phyloP scores from a whole-genome alignment of 305 asterid species.

The Striga hermonthica region DNA sequence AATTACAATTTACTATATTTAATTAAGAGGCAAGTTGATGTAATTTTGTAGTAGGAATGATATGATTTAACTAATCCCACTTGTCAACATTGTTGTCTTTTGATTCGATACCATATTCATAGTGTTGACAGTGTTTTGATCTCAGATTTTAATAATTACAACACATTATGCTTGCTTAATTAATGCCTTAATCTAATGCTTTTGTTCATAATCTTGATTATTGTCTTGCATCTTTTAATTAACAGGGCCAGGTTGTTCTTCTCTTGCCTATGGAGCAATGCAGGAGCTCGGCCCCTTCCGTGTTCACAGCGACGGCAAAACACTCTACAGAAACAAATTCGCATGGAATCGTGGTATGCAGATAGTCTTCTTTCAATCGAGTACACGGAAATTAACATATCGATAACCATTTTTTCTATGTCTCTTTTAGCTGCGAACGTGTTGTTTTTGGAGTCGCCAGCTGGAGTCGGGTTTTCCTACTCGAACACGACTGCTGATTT shows the following conservation, averaged over 20 bases:
- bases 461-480: slow-evolving; percentile 70
- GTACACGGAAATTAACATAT: not conserved
- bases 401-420: not conserved
- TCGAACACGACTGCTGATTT: slow-evolving; percentile 52
- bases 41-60: too few relatives aligned
- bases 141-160: too few relatives aligned
- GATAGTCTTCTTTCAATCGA: not conserved
- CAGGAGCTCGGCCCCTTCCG: slow-evolving; percentile 75
- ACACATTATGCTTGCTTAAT: too few relatives aligned
- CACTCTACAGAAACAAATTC: slow-evolving; percentile 53
- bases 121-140: too few relatives aligned
- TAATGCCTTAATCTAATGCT: too few relatives aligned
- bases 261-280: slow-evolving; percentile 79
- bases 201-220: not conserved
- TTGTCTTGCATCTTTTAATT: not conserved
- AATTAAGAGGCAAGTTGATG: too few relatives aligned
- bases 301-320: slow-evolving; percentile 62
- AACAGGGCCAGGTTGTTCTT: slow-evolving; percentile 79
- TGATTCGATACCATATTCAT: too few relatives aligned
- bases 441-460: slow-evolving; percentile 65
- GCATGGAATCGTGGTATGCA: slow-evolving; percentile 63
- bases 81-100: too few relatives aligned
- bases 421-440: slow-evolving; percentile 54
- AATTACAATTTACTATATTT: too few relatives aligned
- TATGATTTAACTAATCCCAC: too few relatives aligned